Evolutionary conservation across 1,284 basidiomycete species (phyloP), one percentile per base, ranked within the genome.

Genomic region (Cryptococcus sp.): DNA sequence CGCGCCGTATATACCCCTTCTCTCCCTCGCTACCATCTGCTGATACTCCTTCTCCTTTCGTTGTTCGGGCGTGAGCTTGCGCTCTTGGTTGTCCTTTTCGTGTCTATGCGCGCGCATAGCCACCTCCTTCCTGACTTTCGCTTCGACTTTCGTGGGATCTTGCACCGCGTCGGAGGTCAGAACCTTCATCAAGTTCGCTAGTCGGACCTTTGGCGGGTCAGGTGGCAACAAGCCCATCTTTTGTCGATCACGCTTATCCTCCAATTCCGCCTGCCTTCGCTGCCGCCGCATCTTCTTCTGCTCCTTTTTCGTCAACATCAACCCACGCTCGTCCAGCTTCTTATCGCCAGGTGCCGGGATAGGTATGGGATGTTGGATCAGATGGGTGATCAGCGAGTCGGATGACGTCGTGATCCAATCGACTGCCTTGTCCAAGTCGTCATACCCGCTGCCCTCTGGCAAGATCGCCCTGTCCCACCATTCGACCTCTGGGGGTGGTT

Each of bases 401-500:
- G 81, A 75, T 3, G 84, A 82, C 59, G 90, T 88, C 49, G 85
- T 86, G 56, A 89, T 80, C 31, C 78, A 75, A 19, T 65, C 59
- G 19, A 74, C 63, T 10, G 73, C 66, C 52, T 66, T 46, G 60
- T 77, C 80, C 52, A 94, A 75, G 62, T 92, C 90, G 54, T 87
- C 85, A 75, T 98, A 98, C 1, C 81, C 84, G 75, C 87, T 86
- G 3, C 68, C 73, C 67, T 83, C 85, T 0, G 90, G 88, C 11
- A 99, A 80, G n/a, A 97, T 81, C 0, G 90, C 85, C 35, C 85
- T 86, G 78, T 99, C 96, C 95, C 96, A 99, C 95, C 95, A 99
- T 77, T 99, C 95, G 8, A 89, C 85, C 5, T 87, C 87, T 0
- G 95, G 96, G 5, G 95, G 95, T 0, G 88, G 84, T 57, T 87